Conservation (phyloP, 2,329 filamentous ascomycete genomes). For the Calonectria leucothoes region DNA sequence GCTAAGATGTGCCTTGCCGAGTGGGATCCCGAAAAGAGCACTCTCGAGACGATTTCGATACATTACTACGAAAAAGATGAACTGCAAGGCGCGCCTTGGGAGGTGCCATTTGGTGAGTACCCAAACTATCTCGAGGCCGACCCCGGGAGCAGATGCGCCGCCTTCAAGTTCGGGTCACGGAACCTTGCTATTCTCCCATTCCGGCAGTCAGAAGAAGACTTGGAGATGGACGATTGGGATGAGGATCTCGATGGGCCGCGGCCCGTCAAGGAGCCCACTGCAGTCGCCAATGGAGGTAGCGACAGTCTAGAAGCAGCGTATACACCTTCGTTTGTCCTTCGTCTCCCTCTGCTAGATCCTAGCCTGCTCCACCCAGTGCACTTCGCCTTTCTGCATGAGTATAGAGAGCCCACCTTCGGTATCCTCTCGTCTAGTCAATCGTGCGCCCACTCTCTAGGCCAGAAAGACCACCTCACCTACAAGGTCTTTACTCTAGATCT, state of each 20-base stretch:
- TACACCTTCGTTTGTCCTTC: slow-evolving; percentile 91
- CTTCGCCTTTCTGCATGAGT: slow-evolving; percentile 94
- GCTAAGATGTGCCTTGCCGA: slow-evolving; percentile 93
- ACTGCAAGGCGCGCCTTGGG: slow-evolving; percentile 84
- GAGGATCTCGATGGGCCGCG: slow-evolving; percentile 80
- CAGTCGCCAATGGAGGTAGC: slow-evolving; percentile 50
- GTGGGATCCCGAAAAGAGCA: slow-evolving; percentile 87
- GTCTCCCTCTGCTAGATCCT: slow-evolving; percentile 88
- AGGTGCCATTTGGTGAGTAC: slow-evolving; percentile 78
- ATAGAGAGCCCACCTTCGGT: slow-evolving; percentile 96
- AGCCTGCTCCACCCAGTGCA: slow-evolving; percentile 89
- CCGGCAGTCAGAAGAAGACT: slow-evolving; percentile 84
- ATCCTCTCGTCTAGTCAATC: slow-evolving; percentile 84
- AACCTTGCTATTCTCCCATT: slow-evolving; percentile 96
- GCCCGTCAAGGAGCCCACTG: slow-evolving; percentile 58
- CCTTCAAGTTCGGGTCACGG: slow-evolving; percentile 89
- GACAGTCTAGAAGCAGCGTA: slow-evolving; percentile 74
- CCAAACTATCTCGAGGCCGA: slow-evolving; percentile 88
- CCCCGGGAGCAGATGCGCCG: slow-evolving; percentile 91
- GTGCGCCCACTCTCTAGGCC: slow-evolving; percentile 81
- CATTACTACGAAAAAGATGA: slow-evolving; percentile 99
- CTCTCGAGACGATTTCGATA: slow-evolving; percentile 89
- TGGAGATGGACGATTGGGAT: slow-evolving; percentile 93
- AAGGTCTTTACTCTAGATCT: slow-evolving; percentile 96
- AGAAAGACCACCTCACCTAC: slow-evolving; percentile 88